A percentile compares a stretch with the other conserved stretches of the same genome.
phyloP scores from a whole-genome alignment of 805 yeast species.

The Kurtzmaniella cleridarum region DNA sequence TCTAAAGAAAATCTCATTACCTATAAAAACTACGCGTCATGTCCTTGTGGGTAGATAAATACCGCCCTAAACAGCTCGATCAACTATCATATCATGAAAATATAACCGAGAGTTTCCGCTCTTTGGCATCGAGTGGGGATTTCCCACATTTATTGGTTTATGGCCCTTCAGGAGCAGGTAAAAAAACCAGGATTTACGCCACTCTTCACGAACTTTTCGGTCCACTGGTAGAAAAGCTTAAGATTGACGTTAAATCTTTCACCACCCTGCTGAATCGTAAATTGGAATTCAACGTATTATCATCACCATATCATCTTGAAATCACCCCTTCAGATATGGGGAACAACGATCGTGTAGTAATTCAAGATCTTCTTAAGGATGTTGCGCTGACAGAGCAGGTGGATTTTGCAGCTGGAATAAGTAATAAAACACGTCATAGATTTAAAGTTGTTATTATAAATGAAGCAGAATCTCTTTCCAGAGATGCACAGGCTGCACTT shows the following conservation, averaged over 20 bases:
- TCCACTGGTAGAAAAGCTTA: constrained; percentile 66
- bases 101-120: constrained; percentile 57
- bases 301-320: constrained; percentile 86
- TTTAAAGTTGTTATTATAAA: constrained; percentile 82
- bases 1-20: no score
- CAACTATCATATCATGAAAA: constrained; percentile 62
- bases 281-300: constrained; percentile 87
- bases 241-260: constrained; percentile 85
- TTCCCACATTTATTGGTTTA: constrained; percentile 89
- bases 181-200: constrained; percentile 86
- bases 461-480: constrained; percentile 82
- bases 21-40: constrained; percentile 29
- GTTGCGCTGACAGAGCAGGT: constrained; percentile 94
- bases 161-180: constrained; percentile 97
- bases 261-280: constrained; percentile 69
- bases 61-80: constrained; percentile 69
- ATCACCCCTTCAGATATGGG: constrained; percentile 98
- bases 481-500: constrained; percentile 94
- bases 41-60: constrained; percentile 97
- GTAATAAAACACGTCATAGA: constrained; percentile 30
- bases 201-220: constrained; percentile 80
- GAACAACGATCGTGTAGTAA: constrained; percentile 88
- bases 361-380: constrained; percentile 89
- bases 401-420: constrained; percentile 50
- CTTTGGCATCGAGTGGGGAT: constrained; percentile 67